Conservation (phyloP, 129 eudicot species). For the Lonicera japonica region DNA sequence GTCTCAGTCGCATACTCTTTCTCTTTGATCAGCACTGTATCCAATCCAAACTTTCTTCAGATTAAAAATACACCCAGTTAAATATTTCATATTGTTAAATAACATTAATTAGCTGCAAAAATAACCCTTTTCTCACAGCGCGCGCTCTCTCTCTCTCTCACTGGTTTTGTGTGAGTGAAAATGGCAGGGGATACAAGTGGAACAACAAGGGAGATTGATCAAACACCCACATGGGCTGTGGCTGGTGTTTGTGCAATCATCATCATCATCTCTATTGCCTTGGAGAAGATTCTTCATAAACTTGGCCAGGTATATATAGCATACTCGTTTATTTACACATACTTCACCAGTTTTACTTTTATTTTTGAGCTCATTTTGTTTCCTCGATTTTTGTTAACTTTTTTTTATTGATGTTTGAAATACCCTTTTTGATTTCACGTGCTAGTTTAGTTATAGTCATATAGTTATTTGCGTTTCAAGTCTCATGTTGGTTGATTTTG, state of each 20-base stretch:
- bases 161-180: not conserved
- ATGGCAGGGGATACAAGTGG: conserved; percentile 43
- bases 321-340: not conserved
- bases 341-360: not conserved
- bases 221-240: conserved; percentile 97
- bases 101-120: too few relatives aligned
- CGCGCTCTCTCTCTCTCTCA: not conserved
- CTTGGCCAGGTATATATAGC: conserved; percentile 81
- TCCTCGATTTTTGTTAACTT: not conserved
- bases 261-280: conserved; percentile 55
- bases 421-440: conserved; percentile 8
- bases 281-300: conserved; percentile 60
- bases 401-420: not conserved
- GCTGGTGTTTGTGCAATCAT: conserved; percentile 81
- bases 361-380: conserved; percentile 4
- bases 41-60: too few relatives aligned
- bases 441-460: not conserved
- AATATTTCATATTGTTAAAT: too few relatives aligned
- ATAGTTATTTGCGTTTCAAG: not conserved
- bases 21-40: too few relatives aligned
- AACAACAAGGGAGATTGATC: conserved; percentile 41
- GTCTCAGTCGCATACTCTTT: too few relatives aligned
- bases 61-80: too few relatives aligned
- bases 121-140: too few relatives aligned
- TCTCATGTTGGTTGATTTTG: conserved; percentile 1